Percentiles rank a stretch among this genome's conserved stretches.
phyloP scores from a whole-genome alignment of 2,329 filamentous ascomycete genomes.

The Trichoderma cornu-damae region DNA sequence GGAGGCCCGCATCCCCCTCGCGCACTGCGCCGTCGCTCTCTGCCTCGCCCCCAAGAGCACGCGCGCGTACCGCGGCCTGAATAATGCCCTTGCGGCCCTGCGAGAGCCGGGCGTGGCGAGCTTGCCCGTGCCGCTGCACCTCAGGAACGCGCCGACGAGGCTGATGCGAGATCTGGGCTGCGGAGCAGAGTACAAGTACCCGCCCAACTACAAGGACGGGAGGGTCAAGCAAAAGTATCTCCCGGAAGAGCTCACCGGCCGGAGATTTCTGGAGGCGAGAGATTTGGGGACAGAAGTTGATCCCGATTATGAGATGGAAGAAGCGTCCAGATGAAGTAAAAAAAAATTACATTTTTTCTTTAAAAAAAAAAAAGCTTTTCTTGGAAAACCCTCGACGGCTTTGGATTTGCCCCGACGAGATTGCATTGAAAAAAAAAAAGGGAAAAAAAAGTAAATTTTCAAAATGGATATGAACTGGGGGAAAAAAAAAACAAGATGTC shows the following conservation, averaged over 20 bases:
- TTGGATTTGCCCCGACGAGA: not conserved
- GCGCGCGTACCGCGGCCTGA: slow-evolving; percentile 74
- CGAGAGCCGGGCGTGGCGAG: slow-evolving; percentile 77
- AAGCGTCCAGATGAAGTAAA: slow-evolving; percentile 17
- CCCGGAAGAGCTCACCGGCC: slow-evolving; percentile 67
- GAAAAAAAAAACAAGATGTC: no score
- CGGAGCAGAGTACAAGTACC: slow-evolving; percentile 92
- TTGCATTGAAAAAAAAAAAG: not conserved
- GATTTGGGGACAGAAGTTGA: slow-evolving; percentile 79
- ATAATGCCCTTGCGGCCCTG: slow-evolving; percentile 73
- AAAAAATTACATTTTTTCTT: no score
- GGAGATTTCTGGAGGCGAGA: slow-evolving; percentile 70
- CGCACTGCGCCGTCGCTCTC: slow-evolving; percentile 79
- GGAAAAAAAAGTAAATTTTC: not conserved
- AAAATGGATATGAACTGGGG: not conserved
- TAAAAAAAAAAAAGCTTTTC: no score
- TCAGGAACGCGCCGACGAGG: slow-evolving; percentile 86
- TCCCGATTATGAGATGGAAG: slow-evolving; percentile 51
- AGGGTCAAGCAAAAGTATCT: slow-evolving; percentile 83
- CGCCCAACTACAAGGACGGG: slow-evolving; percentile 81
- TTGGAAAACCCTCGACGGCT: not conserved
- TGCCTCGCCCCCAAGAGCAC: slow-evolving; percentile 81
- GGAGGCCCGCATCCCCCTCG: slow-evolving; percentile 87
- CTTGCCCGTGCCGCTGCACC: slow-evolving; percentile 76
- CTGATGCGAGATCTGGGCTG: slow-evolving; percentile 92